Base-by-base conservation (phyloP, 106 monocot species). In the Allium fistulosum region DNA sequence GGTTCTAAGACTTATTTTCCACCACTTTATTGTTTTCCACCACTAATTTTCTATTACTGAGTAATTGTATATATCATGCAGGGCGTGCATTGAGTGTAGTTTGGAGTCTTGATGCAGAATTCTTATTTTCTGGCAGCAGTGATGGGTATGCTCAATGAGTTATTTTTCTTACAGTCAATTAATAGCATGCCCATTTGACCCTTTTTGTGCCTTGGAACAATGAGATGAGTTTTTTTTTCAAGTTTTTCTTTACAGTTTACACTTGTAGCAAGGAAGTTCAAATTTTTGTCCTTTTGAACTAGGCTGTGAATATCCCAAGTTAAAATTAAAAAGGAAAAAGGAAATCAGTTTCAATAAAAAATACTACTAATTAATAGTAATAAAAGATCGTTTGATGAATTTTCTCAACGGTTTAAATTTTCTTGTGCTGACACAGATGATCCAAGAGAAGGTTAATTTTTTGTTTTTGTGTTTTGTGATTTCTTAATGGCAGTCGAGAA, bases 101-200 rank as follows among this genome's bases (percentile, higher is more conserved):
- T 59, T 99, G 97, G 97, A 99, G 97, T 70, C 72, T 90, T 52
- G 72, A 93, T 87, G 80, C 84, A 47, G 85, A 93, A 28, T 50
- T 67, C 2, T 71, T 99, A 64, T 99, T 90, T 81, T 86, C 87
- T 63, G 97, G 97, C 61, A 93, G 90, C 62, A 93, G 85, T 74
- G 97, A 99, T 72, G 92, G 97, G 97, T 99, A 89, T 66, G 77
- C 82, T 69, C 63, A 13, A 61, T 52, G 56, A 58, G 26, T 17
- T 71, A 26, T 27, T 1, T 56, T 1, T 45, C 11, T 2, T n/a
- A 17, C 26, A 5, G 49, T 64, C 22, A 8, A 46, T 56, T 6
- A 55, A 65, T 15, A 37, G 37, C 5, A 5, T 37, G 37, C 37
- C 37, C 37, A 37, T 37, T 37, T 37, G 37, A 37, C 37, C 37